phyloP scores from a whole-genome alignment of 352 stramenopile species.

The Phytophthora tubulina region DNA sequence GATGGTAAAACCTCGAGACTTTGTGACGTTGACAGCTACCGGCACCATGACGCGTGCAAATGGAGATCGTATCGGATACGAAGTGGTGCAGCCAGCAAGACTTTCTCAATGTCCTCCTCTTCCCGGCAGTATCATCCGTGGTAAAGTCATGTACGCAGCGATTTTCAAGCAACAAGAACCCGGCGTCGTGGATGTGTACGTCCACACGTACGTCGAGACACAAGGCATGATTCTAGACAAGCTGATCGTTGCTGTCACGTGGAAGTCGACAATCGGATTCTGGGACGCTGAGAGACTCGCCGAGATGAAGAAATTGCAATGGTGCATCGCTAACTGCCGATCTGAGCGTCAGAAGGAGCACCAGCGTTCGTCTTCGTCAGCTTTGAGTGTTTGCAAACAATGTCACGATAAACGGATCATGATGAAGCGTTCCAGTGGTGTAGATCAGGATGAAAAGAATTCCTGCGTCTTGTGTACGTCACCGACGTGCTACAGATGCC shows the following conservation, averaged over 20 bases:
- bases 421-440: conserved; percentile 3
- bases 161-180: conserved; percentile 40
- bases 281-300: conserved; percentile 24
- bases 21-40: conserved; percentile 40
- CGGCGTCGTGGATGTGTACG: conserved; percentile 28
- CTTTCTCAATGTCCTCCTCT: conserved; percentile 26
- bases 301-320: conserved; percentile 41
- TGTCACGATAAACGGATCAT: conserved; percentile 17
- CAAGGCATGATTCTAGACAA: conserved; percentile 27
- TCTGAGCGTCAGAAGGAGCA: conserved; percentile 25
- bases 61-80: conserved; percentile 53
- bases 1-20: conserved; percentile 42
- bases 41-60: conserved; percentile 37
- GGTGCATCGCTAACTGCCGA: conserved; percentile 28
- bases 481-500: conserved; percentile 31
- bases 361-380: conserved; percentile 23
- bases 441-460: conserved; percentile 6
- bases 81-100: conserved; percentile 55
- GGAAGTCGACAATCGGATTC: conserved; percentile 16
- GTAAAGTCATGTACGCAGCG: conserved; percentile 25
- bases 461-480: conserved; percentile 22
- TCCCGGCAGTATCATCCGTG: conserved; percentile 29
- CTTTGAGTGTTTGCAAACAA: conserved; percentile 12
- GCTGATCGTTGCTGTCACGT: conserved; percentile 12
- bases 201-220: conserved; percentile 31